Conservation (phyloP, 2,329 filamentous ascomycete species). For the Neofusicoccum kwambonambiense region DNA sequence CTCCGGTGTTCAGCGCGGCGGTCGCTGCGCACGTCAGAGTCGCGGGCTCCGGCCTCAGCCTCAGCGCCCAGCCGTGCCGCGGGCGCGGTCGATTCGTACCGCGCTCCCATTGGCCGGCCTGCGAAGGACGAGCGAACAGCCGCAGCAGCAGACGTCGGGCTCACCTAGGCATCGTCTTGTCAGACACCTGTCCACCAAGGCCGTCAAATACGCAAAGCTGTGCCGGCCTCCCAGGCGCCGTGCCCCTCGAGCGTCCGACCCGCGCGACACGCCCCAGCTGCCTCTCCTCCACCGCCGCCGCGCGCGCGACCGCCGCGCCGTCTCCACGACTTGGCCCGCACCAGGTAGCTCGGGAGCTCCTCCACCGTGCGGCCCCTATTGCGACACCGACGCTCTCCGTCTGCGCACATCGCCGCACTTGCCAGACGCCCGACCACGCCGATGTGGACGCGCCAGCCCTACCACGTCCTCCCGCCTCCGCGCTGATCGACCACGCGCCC, state of each 20-base stretch:
- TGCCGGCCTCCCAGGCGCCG: neutral
- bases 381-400: neutral
- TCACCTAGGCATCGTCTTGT: conserved; percentile 5
- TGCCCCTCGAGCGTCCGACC: neutral
- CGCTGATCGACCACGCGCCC: conserved; percentile 13
- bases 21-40: conserved; percentile 1
- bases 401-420: neutral
- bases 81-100: neutral
- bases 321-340: neutral
- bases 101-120: neutral
- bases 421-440: neutral
- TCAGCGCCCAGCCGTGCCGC: conserved; percentile 8
- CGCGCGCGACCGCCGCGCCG: neutral
- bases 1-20: neutral
- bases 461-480: neutral
- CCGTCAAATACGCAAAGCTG: neutral
- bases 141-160: conserved; percentile 1
- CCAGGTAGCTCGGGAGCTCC: conserved; percentile 12
- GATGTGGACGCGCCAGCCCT: conserved; percentile 2
- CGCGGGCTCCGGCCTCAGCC: neutral
- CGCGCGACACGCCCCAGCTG: neutral
- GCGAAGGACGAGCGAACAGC: neutral
- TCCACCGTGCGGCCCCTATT: conserved; percentile 15
- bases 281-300: conserved; percentile 1
- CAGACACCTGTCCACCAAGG: conserved; percentile 9